Conservation (phyloP, 1,284 basidiomycete species). For the Coniferiporia sulphurascens region DNA sequence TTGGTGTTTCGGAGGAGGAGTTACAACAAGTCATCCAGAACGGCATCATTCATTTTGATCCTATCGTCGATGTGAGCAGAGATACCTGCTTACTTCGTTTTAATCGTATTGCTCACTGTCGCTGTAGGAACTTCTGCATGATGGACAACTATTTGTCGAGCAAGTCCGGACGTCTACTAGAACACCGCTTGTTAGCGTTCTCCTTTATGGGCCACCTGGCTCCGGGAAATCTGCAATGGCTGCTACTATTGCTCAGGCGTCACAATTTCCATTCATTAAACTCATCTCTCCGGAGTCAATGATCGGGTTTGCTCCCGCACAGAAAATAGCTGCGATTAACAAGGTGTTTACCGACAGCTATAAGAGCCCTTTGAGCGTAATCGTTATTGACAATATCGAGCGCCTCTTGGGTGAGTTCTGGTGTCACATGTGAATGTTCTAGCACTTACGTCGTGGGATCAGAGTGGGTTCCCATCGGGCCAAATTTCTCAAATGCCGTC, state of each 20-base stretch:
- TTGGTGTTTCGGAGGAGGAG: constrained; percentile 98
- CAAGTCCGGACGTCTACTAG: constrained; percentile 90
- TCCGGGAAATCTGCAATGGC: constrained; percentile 96
- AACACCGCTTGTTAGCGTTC: constrained; percentile 88
- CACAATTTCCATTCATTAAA: constrained; percentile 97
- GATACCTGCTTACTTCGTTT: constrained; percentile 7
- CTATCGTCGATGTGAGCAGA: constrained; percentile 63
- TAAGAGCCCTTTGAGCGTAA: constrained; percentile 94
- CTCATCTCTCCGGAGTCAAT: constrained; percentile 94
- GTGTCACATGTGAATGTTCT: not conserved
- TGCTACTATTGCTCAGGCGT: constrained; percentile 90
- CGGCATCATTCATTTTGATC: constrained; percentile 91
- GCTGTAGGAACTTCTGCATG: constrained; percentile 76
- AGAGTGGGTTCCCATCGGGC: constrained; percentile 99
- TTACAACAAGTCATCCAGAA: constrained; percentile 92
- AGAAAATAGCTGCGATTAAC: constrained; percentile 90
- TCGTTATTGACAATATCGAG: constrained; percentile 96
- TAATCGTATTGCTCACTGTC: not conserved
- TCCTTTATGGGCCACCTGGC: constrained; percentile 87
- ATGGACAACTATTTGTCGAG: constrained; percentile 91
- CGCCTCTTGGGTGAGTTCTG: constrained; percentile 69
- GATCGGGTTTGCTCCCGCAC: constrained; percentile 90
- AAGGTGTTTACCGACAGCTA: constrained; percentile 96
- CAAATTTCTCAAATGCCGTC: constrained; percentile 92
- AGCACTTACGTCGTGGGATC: not conserved